Conservation (phyloP, 176 grass and related monocot species). For the Oryza longistaminata region DNA sequence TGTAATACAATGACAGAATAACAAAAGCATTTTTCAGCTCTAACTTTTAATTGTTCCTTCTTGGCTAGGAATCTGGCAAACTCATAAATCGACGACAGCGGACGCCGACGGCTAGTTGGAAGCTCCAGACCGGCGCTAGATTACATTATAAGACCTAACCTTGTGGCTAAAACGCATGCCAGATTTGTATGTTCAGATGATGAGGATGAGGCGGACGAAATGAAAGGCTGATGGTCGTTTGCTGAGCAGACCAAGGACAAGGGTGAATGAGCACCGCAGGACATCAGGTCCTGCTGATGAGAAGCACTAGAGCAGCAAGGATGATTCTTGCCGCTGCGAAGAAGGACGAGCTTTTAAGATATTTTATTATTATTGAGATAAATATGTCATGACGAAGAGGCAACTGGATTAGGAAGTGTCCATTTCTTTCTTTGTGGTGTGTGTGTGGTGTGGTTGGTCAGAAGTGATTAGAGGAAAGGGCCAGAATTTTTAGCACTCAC, state of each 20-base stretch:
- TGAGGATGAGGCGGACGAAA: conserved; percentile 35
- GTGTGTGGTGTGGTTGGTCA: not conserved
- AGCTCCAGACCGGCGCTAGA: not conserved
- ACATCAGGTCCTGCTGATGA: not conserved
- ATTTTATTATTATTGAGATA: too few species aligned
- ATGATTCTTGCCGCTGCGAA: conserved; percentile 3
- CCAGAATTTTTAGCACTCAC: not conserved
- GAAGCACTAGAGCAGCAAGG: conserved; percentile 41
- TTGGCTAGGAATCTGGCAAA: conserved; percentile 42
- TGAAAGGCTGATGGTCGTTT: not conserved
- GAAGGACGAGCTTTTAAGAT: conserved; percentile 69
- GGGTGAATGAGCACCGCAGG: not conserved
- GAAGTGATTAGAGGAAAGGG: not conserved
- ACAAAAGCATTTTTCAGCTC: not conserved
- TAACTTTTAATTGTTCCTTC: not conserved
- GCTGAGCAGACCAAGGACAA: conserved; percentile 12
- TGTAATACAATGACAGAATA: not conserved
- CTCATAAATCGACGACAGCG: conserved; percentile 7
- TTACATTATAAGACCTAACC: not conserved
- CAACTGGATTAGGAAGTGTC: not conserved
- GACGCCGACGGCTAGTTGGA: conserved; percentile 25
- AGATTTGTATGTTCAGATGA: conserved; percentile 40
- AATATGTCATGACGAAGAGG: not conserved
- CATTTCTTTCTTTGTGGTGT: not conserved
- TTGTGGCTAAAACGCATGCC: not conserved